phyloP scores from a whole-genome alignment of 306 rosid genomes.

The Benincasa hispida region DNA sequence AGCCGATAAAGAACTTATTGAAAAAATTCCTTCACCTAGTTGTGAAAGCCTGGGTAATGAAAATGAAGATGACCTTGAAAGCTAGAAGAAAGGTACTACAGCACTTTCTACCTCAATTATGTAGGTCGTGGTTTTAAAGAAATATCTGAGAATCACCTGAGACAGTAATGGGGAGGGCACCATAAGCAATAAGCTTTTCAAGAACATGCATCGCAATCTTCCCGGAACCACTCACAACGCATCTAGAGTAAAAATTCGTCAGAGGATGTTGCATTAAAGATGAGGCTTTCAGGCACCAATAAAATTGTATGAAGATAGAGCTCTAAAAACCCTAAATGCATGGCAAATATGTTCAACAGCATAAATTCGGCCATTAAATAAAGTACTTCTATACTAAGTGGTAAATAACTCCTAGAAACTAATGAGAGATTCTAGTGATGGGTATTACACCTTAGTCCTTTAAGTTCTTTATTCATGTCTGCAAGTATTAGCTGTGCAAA shows the following conservation, averaged over 20 bases:
- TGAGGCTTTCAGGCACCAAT: neutral
- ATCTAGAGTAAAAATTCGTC: conserved; percentile 35
- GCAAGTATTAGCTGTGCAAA: conserved; percentile 95
- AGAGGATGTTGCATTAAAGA: conserved; percentile 11
- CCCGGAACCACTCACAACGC: conserved; percentile 92
- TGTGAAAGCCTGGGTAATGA: neutral
- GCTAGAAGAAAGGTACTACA: neutral
- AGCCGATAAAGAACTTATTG: neutral
- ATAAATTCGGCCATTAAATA: neutral
- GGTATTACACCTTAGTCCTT: conserved; percentile 78
- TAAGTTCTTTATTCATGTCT: conserved; percentile 94
- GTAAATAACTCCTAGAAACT: conserved; percentile 7
- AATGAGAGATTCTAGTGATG: conserved; percentile 10
- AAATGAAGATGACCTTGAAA: conserved; percentile 3
- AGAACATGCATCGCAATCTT: conserved; percentile 97
- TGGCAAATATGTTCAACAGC: neutral
- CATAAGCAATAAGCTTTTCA: conserved; percentile 93
- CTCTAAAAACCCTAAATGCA: neutral
- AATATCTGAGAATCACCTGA: conserved; percentile 43
- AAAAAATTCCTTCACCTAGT: neutral
- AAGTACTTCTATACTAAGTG: neutral
- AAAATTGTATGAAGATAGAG: neutral
- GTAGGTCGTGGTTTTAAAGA: conserved; percentile 16
- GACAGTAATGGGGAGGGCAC: conserved; percentile 85
- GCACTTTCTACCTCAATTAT: neutral